Evolutionary conservation across 2,329 filamentous ascomycete species (phyloP).

Genomic region (Ophiostoma novo-ulmi): DNA sequence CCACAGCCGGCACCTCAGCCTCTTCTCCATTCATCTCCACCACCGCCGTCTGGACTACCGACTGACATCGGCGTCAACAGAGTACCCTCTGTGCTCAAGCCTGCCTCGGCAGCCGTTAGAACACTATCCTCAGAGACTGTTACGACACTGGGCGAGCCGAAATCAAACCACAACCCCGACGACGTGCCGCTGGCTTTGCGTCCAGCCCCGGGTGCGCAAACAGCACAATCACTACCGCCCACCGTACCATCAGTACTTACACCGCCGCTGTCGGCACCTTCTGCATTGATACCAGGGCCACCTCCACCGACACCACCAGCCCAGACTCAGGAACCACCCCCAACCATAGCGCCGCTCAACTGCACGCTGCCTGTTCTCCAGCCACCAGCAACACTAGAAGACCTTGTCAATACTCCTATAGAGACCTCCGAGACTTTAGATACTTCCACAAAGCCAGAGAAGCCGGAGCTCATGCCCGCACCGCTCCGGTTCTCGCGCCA

Average conservation of each 20-base stretch:
- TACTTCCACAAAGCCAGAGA: not conserved
- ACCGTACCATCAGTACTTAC: not conserved
- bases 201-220: not conserved
- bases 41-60: not conserved
- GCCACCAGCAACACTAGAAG: not conserved
- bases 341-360: not conserved
- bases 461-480: conserved; percentile 18
- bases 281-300: not conserved
- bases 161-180: not conserved
- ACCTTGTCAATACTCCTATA: not conserved
- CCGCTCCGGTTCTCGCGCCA: conserved; percentile 17
- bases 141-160: not conserved
- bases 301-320: not conserved
- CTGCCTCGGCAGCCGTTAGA: conserved; percentile 4
- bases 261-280: not conserved
- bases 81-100: not conserved
- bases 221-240: not conserved
- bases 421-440: not conserved
- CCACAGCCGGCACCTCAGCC: not conserved
- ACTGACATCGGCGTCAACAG: not conserved
- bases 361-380: not conserved
- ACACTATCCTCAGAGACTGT: not conserved
- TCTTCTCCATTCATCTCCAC: too few species aligned
- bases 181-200: conserved; percentile 18
- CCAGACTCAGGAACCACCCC: not conserved